Conservation (phyloP, 108 stramenopile genomes). For the Nitzschia sp. region DNA sequence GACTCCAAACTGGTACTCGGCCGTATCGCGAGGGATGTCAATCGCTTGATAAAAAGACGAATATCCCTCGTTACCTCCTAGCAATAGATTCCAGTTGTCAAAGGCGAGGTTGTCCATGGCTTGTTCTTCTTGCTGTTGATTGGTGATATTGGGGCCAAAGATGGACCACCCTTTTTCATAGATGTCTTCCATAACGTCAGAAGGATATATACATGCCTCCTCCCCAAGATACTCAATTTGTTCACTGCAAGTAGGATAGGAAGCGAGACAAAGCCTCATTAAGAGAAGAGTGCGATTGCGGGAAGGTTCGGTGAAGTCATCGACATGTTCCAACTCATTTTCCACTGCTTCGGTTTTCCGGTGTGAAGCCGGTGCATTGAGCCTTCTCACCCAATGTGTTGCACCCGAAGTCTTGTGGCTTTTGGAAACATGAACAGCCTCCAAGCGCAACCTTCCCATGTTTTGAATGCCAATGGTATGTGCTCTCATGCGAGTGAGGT, state of each 20-base stretch:
- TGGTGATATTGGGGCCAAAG: slow-evolving; percentile 18
- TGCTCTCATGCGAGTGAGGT: too few relatives aligned
- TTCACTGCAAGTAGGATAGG: slow-evolving; percentile 13
- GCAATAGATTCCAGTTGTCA: background rate
- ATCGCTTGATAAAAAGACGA: background rate
- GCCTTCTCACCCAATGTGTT: too few relatives aligned
- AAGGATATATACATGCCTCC: background rate
- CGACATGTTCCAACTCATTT: background rate
- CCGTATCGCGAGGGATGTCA: slow-evolving; percentile 1
- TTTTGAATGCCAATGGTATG: too few relatives aligned
- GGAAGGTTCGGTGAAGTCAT: background rate
- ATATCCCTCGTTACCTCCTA: background rate
- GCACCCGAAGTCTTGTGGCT: background rate
- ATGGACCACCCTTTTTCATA: background rate
- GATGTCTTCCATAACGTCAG: slow-evolving; percentile 1
- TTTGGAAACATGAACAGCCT: background rate
- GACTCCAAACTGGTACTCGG: slow-evolving; percentile 11
- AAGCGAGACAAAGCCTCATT: slow-evolving; percentile 16
- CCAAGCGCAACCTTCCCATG: background rate
- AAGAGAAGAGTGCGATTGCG: slow-evolving; percentile 11
- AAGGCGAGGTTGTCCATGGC: background rate
- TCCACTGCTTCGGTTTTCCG: background rate
- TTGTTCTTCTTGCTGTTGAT: slow-evolving; percentile 1
- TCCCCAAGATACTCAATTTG: background rate
- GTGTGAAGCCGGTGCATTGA: background rate